Base-by-base conservation (phyloP, 2,329 filamentous ascomycete genomes). In the Aureobasidium uvarum region DNA sequence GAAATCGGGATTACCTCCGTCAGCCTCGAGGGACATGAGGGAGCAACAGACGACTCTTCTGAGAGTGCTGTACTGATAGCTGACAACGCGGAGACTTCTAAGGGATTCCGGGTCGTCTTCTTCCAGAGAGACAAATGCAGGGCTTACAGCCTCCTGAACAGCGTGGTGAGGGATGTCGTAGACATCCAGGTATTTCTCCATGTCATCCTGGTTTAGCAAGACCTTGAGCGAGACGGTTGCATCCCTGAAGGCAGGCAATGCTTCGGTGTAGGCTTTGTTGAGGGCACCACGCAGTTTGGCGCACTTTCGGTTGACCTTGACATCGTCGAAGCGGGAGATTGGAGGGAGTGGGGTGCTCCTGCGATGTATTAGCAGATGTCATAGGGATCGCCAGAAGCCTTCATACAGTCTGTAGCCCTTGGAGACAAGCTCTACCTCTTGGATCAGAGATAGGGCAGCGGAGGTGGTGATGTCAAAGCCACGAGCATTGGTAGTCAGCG, bases 351-450 rank as follows among this genome's bases (percentile, higher is more conserved):
- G 94, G 18, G 87, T 89, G 81, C 91, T 96, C 78, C 91, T 96
- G 72, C 64, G 46, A 16, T 66, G 39, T 45, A 63, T 72, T 68
- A 72, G 70, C 68, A 70, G 68, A 66, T 55, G 65, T 65, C 48
- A 51, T 18, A 7, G 52, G 11, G 58, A 54, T 31, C 56, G 51
- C 43, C 39, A n/a, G 14, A 28, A 6, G 52, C 56, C 79, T 87
- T 76, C 77, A 31, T 54, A 92, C 87, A 96, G 83, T 78, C 91
- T 85, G 76, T 96, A 97, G 25, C 93, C 93, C 70, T 93, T 86
- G 36, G 93, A 96, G 31, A 97, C 92, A 38, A 97, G 83, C 78
- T 97, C 93, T n/a, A 97, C 92, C 77, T 97, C 93, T 75, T 96
- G 93, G 68, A 97, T 89, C 67, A 96, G 84, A 43, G 89, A 87